These are phyloP conservation scores for Cytauxzoon felis DNA, from an alignment of 169 alveolate species.

Conservation along the genomic window DNA sequence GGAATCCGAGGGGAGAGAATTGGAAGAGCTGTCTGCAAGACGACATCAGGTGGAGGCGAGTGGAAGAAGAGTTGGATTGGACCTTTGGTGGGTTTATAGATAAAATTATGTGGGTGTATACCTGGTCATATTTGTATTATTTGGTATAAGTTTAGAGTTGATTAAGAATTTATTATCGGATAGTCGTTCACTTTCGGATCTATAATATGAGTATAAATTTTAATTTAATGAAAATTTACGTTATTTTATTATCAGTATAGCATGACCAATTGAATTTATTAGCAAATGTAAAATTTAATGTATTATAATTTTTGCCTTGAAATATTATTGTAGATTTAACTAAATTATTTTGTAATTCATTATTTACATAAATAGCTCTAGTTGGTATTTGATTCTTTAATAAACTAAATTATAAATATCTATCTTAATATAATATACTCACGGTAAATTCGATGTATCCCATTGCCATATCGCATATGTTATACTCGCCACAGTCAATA, in stretches of 20 bases:
- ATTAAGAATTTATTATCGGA: background rate
- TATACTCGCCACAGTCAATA: slow-evolving; percentile 17
- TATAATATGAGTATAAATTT: no score
- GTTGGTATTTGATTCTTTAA: background rate
- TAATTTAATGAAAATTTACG: no score
- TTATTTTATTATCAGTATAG: no score
- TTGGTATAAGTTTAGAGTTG: background rate
- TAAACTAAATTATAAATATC: background rate
- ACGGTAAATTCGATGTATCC: background rate
- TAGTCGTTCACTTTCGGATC: no score
- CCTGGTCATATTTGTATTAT: slow-evolving; percentile 5
- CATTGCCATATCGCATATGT: slow-evolving; percentile 24
- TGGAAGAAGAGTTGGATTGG: no score
- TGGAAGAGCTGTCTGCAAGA: no score
- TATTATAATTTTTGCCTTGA: background rate
- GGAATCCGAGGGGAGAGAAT: no score
- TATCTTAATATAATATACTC: background rate
- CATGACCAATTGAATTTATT: no score
- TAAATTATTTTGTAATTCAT: background rate
- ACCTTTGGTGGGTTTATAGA: no score
- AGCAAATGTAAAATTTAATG: background rate
- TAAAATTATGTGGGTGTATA: background rate
- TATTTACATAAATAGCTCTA: background rate
- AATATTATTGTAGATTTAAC: background rate
- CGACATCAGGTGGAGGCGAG: no score